phyloP scores from a whole-genome alignment of 768 basidiomycete genomes.

The Lactarius pseudohatsudake region DNA sequence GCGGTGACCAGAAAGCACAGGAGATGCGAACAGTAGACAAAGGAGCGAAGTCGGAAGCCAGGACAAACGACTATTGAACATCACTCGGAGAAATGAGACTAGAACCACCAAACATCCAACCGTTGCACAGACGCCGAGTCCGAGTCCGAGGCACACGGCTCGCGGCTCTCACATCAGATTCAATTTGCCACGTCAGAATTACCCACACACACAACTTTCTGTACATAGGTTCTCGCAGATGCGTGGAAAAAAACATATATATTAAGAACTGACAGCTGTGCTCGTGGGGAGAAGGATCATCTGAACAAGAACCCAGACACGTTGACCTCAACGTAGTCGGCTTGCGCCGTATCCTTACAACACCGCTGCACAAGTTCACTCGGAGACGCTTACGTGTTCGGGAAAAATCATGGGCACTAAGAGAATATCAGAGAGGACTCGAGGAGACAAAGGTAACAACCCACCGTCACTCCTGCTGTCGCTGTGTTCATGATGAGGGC shows the following conservation, averaged over 20 bases:
- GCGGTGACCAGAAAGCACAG: conserved; percentile 38
- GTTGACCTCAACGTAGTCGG: background rate
- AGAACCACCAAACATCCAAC: background rate
- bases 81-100: background rate
- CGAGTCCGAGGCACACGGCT: background rate
- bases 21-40: conserved; percentile 30
- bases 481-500: conserved; percentile 53
- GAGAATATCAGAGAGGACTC: background rate
- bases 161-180: background rate
- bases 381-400: background rate
- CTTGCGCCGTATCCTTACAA: background rate
- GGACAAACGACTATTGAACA: conserved; percentile 15
- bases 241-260: conserved; percentile 13
- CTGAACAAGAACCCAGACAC: conserved; percentile 12
- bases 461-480: conserved; percentile 1
- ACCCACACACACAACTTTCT: background rate
- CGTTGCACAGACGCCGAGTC: background rate
- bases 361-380: background rate
- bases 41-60: conserved; percentile 12
- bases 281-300: background rate
- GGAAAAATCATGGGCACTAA: conserved; percentile 17
- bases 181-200: conserved; percentile 10
- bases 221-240: background rate
- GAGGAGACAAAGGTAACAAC: background rate
- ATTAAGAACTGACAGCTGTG: conserved; percentile 13